These are phyloP conservation scores for Cornus suecica DNA, from an alignment of 148 eudicot species.

Conservation along the genomic window DNA sequence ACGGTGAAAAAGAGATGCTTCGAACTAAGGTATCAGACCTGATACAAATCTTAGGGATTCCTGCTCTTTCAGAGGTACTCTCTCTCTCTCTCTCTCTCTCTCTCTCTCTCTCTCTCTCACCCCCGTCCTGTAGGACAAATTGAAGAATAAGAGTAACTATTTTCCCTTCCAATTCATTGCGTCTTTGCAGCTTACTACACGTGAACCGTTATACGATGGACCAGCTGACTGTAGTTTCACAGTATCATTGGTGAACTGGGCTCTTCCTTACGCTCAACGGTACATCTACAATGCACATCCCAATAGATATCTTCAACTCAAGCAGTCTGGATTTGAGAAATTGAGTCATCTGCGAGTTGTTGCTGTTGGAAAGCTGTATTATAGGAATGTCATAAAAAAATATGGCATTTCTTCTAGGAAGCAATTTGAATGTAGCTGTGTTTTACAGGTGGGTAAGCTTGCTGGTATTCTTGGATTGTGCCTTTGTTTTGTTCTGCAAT, in stretches of 20 bases:
- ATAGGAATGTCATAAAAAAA: slow-evolving; percentile 64
- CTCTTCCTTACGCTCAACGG: slow-evolving; percentile 91
- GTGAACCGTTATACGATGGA: slow-evolving; percentile 78
- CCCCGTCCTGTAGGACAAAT: background rate
- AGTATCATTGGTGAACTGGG: slow-evolving; percentile 69
- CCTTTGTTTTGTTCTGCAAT: background rate
- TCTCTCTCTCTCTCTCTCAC: too few relatives aligned
- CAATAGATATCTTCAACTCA: slow-evolving; percentile 58
- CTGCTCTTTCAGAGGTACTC: slow-evolving; percentile 81
- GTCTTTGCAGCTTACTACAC: slow-evolving; percentile 65
- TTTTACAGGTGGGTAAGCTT: slow-evolving; percentile 60
- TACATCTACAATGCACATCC: slow-evolving; percentile 61
- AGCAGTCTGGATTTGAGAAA: slow-evolving; percentile 51
- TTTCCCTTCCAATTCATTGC: background rate
- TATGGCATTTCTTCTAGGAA: slow-evolving; percentile 48
- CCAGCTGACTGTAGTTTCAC: slow-evolving; percentile 52
- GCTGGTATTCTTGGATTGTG: background rate
- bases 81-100: background rate
- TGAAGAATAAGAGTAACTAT: background rate
- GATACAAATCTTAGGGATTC: slow-evolving; percentile 59
- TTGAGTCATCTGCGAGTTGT: slow-evolving; percentile 39
- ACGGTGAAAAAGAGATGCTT: slow-evolving; percentile 55
- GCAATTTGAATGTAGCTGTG: slow-evolving; percentile 61
- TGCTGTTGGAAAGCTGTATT: slow-evolving; percentile 77
- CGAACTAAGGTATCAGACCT: slow-evolving; percentile 49